Percentiles rank a stretch among this genome's conserved stretches.
phyloP scores from a whole-genome alignment of 176 grass and related monocot genomes.

The Metroxylon sagu region DNA sequence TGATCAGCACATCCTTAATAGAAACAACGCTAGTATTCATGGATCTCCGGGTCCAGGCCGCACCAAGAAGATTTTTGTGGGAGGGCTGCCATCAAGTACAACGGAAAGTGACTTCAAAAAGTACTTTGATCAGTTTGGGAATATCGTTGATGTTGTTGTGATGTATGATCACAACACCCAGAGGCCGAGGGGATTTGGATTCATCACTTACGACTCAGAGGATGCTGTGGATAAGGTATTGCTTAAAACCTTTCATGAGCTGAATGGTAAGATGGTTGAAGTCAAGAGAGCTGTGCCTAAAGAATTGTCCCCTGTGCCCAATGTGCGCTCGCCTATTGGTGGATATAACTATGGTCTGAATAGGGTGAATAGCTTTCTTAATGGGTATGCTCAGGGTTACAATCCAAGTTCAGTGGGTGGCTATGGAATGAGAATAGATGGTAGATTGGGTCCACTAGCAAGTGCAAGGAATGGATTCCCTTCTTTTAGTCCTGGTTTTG shows the following conservation, averaged over 20 bases:
- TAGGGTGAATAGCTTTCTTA: slow-evolving; percentile 68
- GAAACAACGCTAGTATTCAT: slow-evolving; percentile 49
- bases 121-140: slow-evolving; percentile 92
- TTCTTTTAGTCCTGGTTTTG: slow-evolving; percentile 57
- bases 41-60: slow-evolving; percentile 65
- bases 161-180: slow-evolving; percentile 98
- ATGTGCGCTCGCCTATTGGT: slow-evolving; percentile 46
- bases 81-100: slow-evolving; percentile 69
- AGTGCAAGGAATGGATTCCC: slow-evolving; percentile 58
- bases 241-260: slow-evolving; percentile 81
- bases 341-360: slow-evolving; percentile 50
- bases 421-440: slow-evolving; percentile 74
- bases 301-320: slow-evolving; percentile 75
- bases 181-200: slow-evolving; percentile 88
- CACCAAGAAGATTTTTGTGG: slow-evolving; percentile 94
- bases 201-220: slow-evolving; percentile 95
- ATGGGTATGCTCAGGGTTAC: slow-evolving; percentile 60
- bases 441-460: slow-evolving; percentile 51
- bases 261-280: slow-evolving; percentile 96
- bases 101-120: slow-evolving; percentile 81
- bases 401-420: slow-evolving; percentile 49
- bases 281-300: slow-evolving; percentile 94
- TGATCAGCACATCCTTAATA: slow-evolving; percentile 63
- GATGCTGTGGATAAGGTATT: slow-evolving; percentile 76
- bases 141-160: slow-evolving; percentile 79